A percentile compares a stretch with the other conserved stretches of the same genome.
Evolutionary conservation across 495 filamentous ascomycete species (phyloP).

Genomic region (Trichoderma erinaceum): DNA sequence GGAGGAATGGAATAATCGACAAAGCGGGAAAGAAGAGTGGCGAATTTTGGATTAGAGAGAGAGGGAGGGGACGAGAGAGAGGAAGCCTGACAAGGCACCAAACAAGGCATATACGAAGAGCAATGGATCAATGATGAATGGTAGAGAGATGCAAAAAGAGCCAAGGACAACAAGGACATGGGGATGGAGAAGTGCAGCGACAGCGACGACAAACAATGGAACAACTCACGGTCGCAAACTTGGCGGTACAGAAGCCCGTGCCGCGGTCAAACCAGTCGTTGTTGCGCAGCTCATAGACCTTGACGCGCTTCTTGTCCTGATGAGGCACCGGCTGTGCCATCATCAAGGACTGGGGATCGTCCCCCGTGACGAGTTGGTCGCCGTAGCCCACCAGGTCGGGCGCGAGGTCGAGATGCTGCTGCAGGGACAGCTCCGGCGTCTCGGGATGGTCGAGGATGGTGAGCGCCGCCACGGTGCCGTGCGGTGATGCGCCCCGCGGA

Average conservation of each 20-base stretch:
- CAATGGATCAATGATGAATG: neutral
- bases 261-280: slow-evolving; percentile 99
- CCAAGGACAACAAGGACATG: neutral
- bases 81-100: too few species aligned
- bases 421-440: slow-evolving; percentile 37
- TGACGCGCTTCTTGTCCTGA: slow-evolving; percentile 93
- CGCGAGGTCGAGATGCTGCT: slow-evolving; percentile 39
- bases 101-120: neutral
- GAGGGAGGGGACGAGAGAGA: too few species aligned
- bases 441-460: slow-evolving; percentile 38
- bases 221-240: slow-evolving; percentile 65
- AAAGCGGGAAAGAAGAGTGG: too few species aligned
- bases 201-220: slow-evolving; percentile 17
- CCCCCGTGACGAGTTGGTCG: slow-evolving; percentile 29
- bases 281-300: slow-evolving; percentile 96
- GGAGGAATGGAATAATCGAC: too few species aligned
- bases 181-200: neutral
- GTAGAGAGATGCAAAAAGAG: neutral
- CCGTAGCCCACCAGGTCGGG: slow-evolving; percentile 33
- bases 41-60: too few species aligned
- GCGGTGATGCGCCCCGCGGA: slow-evolving; percentile 29
- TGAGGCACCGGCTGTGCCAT: slow-evolving; percentile 86
- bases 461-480: slow-evolving; percentile 42
- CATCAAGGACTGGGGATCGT: slow-evolving; percentile 44
- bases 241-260: slow-evolving; percentile 88